Base-by-base conservation (phyloP, 208 protist species). In the Trypanosoma brucei region DNA sequence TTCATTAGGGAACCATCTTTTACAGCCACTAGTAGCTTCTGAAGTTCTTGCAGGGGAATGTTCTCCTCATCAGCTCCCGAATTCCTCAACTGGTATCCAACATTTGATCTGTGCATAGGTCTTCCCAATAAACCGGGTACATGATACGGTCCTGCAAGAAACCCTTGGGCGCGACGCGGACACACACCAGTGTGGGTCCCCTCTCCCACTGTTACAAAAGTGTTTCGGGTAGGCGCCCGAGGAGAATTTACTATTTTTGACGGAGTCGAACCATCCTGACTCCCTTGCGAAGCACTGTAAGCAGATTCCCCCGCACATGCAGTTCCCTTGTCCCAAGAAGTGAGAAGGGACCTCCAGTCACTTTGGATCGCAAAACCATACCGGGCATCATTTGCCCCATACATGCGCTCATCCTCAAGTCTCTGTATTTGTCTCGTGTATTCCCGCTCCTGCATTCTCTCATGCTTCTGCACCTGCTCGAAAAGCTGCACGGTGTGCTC, bases 401-500 rank as follows among this genome's bases (percentile, higher is more conserved):
- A 5, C 44, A 3, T 35, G 30, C 35, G 5, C 37, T 65, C 60
- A 30, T 72, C 53, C 40, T 37, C 44, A n/a, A 39, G 38, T 7
- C 53, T 11, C 42, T 46, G 57, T 3, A 22, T 11, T 30, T 39
- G 35, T 42, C 54, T 31, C 22, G 39, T 34, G n/a, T 39, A 39
- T 51, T 63, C 51, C 2, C 59, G 52, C 9, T 71, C 44, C n/a
- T 63, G 66, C 9, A 71, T 44, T 1, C 31, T 51, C 38, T 65
- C 22, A 42, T 62, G 67, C 30, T 40, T 49, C n/a, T 55, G 2
- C 0, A 65, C 31, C 31, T 60, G 33, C 35, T 48, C 30, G 8
- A 50, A 39, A 1, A 65, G 45, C 9, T 42, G 53, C 54, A 62
- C 14, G 1, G 33, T 30, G 39, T 59, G 46, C 33, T 72, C 67